A percentile compares a stretch with the other conserved stretches of the same genome.
Conservation (phyloP, 2,329 filamentous ascomycete species). For the Colletotrichum kahawae region DNA sequence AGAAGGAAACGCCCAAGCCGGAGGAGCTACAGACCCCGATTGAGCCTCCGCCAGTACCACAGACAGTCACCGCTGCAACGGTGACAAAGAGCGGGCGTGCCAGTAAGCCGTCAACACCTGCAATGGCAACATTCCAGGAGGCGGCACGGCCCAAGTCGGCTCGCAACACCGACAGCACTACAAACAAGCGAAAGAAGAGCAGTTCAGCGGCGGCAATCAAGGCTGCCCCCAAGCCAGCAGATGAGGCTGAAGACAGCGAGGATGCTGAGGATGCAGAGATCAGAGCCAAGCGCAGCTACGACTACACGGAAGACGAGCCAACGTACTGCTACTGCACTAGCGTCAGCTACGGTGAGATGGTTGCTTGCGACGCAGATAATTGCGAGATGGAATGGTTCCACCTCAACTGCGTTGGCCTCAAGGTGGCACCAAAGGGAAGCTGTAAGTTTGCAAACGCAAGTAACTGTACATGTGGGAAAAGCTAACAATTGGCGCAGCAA, state of each 20-base stretch:
- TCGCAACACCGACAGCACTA: constrained; percentile 46
- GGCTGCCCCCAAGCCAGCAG: constrained; percentile 37
- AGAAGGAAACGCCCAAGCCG: constrained; percentile 47
- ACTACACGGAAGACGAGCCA: constrained; percentile 60
- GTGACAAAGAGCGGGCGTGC: constrained; percentile 70
- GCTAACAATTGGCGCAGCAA: constrained; percentile 52
- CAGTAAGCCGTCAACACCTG: constrained; percentile 71
- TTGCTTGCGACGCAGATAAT: constrained; percentile 76
- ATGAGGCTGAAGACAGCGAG: constrained; percentile 48
- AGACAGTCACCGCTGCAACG: constrained; percentile 42
- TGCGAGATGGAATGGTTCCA: constrained; percentile 85
- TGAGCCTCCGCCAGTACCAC: constrained; percentile 48
- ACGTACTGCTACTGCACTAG: constrained; percentile 82
- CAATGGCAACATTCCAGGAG: constrained; percentile 64
- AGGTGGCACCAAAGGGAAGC: constrained; percentile 77
- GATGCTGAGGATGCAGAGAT: constrained; percentile 60
- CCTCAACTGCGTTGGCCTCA: constrained; percentile 79
- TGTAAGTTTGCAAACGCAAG: constrained; percentile 55
- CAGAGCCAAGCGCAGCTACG: constrained; percentile 47
- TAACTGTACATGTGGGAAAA: not conserved
- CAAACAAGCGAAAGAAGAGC: constrained; percentile 67
- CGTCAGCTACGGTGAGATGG: constrained; percentile 85
- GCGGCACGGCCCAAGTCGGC: constrained; percentile 58
- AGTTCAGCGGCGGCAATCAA: constrained; percentile 44
- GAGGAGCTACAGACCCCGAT: constrained; percentile 36